Evolutionary conservation across 108 stramenopile species (phyloP).

Genomic region (Nannochloropsis salina): DNA sequence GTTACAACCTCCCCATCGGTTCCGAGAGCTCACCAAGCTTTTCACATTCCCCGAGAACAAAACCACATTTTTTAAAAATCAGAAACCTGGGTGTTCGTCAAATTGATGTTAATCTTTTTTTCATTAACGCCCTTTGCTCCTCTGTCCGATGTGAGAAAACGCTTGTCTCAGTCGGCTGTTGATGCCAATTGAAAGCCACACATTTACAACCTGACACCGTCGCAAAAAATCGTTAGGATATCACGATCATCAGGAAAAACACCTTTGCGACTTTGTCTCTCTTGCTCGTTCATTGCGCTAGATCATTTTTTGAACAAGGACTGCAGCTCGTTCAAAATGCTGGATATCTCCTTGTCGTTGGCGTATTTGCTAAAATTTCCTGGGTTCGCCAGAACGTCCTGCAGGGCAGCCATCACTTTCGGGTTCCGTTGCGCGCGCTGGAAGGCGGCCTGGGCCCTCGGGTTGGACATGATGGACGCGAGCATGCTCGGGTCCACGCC

Average conservation of each 20-base stretch:
- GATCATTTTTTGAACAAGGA: slow-evolving; percentile 20
- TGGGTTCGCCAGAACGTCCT: slow-evolving; percentile 36
- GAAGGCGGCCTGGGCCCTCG: slow-evolving; percentile 42
- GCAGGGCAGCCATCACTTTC: slow-evolving; percentile 45
- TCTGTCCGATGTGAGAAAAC: no score
- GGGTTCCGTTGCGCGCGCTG: slow-evolving; percentile 40
- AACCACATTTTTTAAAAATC: no score
- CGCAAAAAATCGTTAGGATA: not conserved
- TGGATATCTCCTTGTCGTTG: slow-evolving; percentile 35
- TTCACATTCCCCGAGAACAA: no score
- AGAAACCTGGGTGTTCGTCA: no score
- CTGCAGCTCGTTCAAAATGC: slow-evolving; percentile 40
- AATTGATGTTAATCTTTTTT: no score
- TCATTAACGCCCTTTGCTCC: no score
- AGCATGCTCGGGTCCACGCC: slow-evolving; percentile 29
- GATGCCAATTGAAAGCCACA: no score
- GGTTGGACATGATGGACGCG: slow-evolving; percentile 43
- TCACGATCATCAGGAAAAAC: not conserved
- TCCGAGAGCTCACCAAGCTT: no score
- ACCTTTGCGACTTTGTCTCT: not conserved
- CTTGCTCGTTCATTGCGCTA: not conserved
- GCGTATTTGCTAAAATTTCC: slow-evolving; percentile 34
- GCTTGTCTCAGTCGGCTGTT: no score
- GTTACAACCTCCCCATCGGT: no score
- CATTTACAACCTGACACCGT: no score